Evolutionary conservation across 2,329 filamentous ascomycete species (phyloP), one percentile per base, ranked within the genome.

Genomic region (Pseudogymnoascus pannorum): DNA sequence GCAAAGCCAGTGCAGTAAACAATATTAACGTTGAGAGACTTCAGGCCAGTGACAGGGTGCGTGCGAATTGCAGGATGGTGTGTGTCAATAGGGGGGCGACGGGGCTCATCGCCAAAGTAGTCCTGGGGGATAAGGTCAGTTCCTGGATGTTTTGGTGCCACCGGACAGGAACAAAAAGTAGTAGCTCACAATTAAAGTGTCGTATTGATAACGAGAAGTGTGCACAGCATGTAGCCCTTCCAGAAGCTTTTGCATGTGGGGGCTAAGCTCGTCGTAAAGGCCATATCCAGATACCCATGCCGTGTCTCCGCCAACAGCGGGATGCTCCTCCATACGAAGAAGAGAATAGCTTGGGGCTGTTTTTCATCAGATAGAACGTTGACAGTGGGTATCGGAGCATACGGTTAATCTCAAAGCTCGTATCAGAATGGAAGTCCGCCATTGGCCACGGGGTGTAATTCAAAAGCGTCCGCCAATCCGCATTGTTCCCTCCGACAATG

Each of bases 1-100:
- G 66, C 67, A 57, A 70, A 67, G 1, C 66, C 65, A 18, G 64
- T 67, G 42, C 59, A 61, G 44, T 63, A 69, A 12, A 59, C 61
- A 6, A 62, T 59, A 35, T 69, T 70, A 5, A 67, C 63, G 8
- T 69, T 69, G 7, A 70, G 61, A 36, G 68, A 61, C 63, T 68
- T 67, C 9, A 66, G 61, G 4, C 66, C 63, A 1, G 69, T 68
- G 18, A 71, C 70, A 5, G 70, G 70, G 57, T 71, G 70, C 3
- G 69, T 72, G 31, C 70, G 65, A 26, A 71, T 61, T 1, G 68
- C 66, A 7, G 69, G 69, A 44, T 72, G 69, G 35, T 69, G 66
- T 1, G 67, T 68, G 44, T 70, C 69, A 33, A 70, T 66, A 26
- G 69, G 70, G 8, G 66, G 66, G 4, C 70, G 65, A 18, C 66